Conservation (phyloP, 495 filamentous ascomycete genomes). For the Trypethelium eluteriae region DNA sequence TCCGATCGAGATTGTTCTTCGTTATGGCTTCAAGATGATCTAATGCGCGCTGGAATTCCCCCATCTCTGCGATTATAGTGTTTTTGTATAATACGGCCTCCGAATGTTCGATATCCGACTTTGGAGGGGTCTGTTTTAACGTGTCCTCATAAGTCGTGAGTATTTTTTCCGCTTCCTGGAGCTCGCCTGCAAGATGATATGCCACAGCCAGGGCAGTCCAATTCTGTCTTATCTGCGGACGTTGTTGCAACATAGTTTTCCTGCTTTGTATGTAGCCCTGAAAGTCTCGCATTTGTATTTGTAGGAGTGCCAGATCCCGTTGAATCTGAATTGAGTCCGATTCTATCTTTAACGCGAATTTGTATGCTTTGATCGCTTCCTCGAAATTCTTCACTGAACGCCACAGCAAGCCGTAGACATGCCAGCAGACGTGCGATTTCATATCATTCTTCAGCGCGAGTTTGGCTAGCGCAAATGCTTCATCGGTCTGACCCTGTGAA, state of each 20-base stretch:
- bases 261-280: constrained; percentile 85
- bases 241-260: constrained; percentile 70
- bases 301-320: constrained; percentile 83
- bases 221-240: constrained; percentile 73
- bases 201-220: constrained; percentile 95
- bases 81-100: constrained; percentile 96
- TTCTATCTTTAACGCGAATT: constrained; percentile 83
- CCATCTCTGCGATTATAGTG: constrained; percentile 78
- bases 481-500: constrained; percentile 76
- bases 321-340: constrained; percentile 91
- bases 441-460: constrained; percentile 85
- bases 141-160: constrained; percentile 89
- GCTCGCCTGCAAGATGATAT: constrained; percentile 78
- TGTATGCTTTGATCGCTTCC: constrained; percentile 98
- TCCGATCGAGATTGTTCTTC: constrained; percentile 72
- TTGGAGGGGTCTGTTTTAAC: constrained; percentile 63
- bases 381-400: constrained; percentile 92
- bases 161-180: constrained; percentile 80
- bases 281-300: constrained; percentile 96
- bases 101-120: constrained; percentile 84
- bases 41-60: constrained; percentile 70
- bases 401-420: constrained; percentile 95
- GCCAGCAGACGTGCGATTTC: constrained; percentile 99
- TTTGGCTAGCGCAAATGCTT: constrained; percentile 89
- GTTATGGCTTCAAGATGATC: constrained; percentile 73